Conservation (phyloP, 2,329 filamentous ascomycete genomes). For the Trematosphaeria pertusa region DNA sequence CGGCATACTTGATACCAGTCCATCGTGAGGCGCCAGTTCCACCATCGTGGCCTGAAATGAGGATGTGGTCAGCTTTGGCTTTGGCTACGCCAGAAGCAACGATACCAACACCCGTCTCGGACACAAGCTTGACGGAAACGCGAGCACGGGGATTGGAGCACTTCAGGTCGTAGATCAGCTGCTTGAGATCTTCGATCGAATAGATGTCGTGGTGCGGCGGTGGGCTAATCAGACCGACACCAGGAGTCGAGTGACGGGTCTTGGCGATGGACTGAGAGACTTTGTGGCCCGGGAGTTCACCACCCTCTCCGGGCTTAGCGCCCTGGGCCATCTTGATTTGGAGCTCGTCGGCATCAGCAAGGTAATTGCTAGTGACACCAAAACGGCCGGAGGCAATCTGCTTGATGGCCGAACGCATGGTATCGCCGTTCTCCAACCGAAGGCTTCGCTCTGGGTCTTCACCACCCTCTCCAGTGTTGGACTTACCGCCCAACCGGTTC, state of each 20-base stretch:
- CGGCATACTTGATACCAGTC: constrained; percentile 99
- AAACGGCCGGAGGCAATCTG: constrained; percentile 96
- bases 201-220: constrained; percentile 98
- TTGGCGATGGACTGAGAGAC: constrained; percentile 92
- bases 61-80: constrained; percentile 94
- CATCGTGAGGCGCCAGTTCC: constrained; percentile 95
- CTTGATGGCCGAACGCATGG: constrained; percentile 97
- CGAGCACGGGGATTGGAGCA: constrained; percentile 91
- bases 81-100: constrained; percentile 97
- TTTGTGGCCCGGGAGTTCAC: constrained; percentile 96
- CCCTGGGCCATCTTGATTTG: constrained; percentile 99
- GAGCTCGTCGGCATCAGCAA: constrained; percentile 92
- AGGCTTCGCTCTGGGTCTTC: constrained; percentile 92
- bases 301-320: constrained; percentile 96
- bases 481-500: constrained; percentile 96
- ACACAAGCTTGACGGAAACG: constrained; percentile 96
- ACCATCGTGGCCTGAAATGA: constrained; percentile 96
- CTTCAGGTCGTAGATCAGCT: constrained; percentile 97
- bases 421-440: constrained; percentile 88
- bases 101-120: constrained; percentile 96
- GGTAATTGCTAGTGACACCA: constrained; percentile 92
- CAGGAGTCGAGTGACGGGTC: constrained; percentile 93
- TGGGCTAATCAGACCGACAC: constrained; percentile 93
- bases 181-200: constrained; percentile 97
- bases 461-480: constrained; percentile 96